Evolutionary conservation across 164 flowering plant species (phyloP).

Genomic region (Nymphaea colorata): DNA sequence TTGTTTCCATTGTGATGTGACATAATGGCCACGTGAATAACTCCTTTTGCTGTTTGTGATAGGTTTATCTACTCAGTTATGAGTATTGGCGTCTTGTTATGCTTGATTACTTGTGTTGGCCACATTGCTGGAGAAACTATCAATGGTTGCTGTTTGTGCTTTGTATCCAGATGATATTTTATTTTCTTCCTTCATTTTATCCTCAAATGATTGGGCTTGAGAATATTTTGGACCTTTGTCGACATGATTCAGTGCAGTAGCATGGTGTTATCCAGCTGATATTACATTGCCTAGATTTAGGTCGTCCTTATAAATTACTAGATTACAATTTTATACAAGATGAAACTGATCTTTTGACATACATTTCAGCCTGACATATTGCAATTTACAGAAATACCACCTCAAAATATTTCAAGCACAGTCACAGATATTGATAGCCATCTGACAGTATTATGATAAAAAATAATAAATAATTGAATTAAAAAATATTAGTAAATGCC

Average conservation of each 20-base stretch:
- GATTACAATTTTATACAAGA: neutral
- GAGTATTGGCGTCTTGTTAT: slow-evolving; percentile 54
- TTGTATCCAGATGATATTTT: slow-evolving; percentile 45
- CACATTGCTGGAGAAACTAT: slow-evolving; percentile 65
- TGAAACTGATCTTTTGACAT: neutral
- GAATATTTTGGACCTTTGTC: neutral
- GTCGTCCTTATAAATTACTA: neutral
- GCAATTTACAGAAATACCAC: too few relatives aligned
- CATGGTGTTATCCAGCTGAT: neutral
- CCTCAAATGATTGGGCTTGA: neutral
- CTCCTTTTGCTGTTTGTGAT: slow-evolving; percentile 9
- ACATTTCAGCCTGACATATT: neutral
- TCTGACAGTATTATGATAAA: too few relatives aligned
- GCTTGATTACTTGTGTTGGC: slow-evolving; percentile 52
- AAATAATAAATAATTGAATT: too few relatives aligned
- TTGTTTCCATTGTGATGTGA: too few relatives aligned
- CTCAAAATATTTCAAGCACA: too few relatives aligned
- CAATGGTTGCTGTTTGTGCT: slow-evolving; percentile 73
- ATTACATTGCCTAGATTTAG: neutral
- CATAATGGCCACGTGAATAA: too few relatives aligned
- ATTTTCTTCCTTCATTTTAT: neutral
- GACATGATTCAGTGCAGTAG: neutral
- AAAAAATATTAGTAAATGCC: too few relatives aligned
- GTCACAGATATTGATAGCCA: too few relatives aligned
- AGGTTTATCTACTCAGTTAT: slow-evolving; percentile 79